Conservation (phyloP, 2,329 filamentous ascomycete species). For the Beauveria scarabaeidicola region DNA sequence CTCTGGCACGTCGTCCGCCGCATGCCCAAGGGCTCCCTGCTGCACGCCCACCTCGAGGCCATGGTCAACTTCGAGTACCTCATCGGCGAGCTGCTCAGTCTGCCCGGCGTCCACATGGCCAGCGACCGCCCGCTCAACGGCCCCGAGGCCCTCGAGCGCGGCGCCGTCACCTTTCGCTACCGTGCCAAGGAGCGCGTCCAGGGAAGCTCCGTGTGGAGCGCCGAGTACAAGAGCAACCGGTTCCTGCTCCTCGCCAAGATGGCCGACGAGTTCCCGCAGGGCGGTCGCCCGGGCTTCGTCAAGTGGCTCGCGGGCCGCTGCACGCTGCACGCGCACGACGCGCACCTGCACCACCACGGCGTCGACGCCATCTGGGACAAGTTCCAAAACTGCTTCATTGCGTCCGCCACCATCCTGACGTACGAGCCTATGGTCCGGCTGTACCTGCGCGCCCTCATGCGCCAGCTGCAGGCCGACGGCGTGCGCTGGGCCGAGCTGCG, state of each 20-base stretch:
- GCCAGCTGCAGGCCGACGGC: conserved; percentile 67
- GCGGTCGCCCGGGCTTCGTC: conserved; percentile 63
- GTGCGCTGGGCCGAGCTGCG: conserved; percentile 77
- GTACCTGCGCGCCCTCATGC: conserved; percentile 65
- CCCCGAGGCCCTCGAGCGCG: conserved; percentile 42
- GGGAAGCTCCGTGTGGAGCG: conserved; percentile 52
- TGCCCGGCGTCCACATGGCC: conserved; percentile 67
- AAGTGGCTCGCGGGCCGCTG: conserved; percentile 68
- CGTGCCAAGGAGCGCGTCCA: conserved; percentile 35
- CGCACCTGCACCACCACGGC: conserved; percentile 72
- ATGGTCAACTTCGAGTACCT: conserved; percentile 85
- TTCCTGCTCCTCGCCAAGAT: conserved; percentile 52
- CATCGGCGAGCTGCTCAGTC: conserved; percentile 60
- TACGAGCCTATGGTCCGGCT: conserved; percentile 84
- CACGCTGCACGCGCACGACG: conserved; percentile 63
- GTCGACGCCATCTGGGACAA: conserved; percentile 79
- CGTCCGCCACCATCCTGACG: conserved; percentile 67
- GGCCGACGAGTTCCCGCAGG: conserved; percentile 66
- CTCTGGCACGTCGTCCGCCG: conserved; percentile 76
- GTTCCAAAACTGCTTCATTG: conserved; percentile 65
- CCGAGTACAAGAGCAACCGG: conserved; percentile 50
- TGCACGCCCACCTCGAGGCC: conserved; percentile 85
- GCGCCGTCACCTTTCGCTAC: conserved; percentile 54
- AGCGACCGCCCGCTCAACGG: conserved; percentile 48
- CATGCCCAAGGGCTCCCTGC: conserved; percentile 81